These are phyloP conservation scores for Phytophthora sp. DNA, from an alignment of 352 stramenopile genomes.

Conservation along the genomic window DNA sequence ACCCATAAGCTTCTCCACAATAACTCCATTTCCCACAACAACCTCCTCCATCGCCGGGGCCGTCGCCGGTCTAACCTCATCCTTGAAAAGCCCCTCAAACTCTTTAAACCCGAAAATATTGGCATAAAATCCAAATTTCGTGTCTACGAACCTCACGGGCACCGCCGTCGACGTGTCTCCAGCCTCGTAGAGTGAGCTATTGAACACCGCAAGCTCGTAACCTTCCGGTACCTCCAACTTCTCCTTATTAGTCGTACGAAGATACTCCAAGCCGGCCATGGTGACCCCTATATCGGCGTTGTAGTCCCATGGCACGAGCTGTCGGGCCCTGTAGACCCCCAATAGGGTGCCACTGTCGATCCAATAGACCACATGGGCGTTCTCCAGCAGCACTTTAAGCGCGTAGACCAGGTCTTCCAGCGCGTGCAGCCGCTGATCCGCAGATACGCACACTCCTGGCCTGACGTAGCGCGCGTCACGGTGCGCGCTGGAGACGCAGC, in stretches of 20 bases:
- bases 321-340: conserved; percentile 50
- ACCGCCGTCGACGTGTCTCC: conserved; percentile 37
- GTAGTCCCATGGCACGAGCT: conserved; percentile 59
- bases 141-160: conserved; percentile 54
- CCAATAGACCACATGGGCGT: conserved; percentile 50
- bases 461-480: conserved; percentile 50
- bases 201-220: conserved; percentile 51
- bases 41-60: conserved; percentile 20
- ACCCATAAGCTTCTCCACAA: conserved; percentile 41
- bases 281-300: conserved; percentile 56
- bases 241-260: conserved; percentile 24
- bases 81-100: conserved; percentile 40
- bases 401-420: conserved; percentile 50
- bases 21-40: conserved; percentile 32
- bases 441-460: conserved; percentile 40
- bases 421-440: conserved; percentile 36
- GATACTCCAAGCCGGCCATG: conserved; percentile 22
- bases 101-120: conserved; percentile 57
- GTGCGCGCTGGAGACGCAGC: conserved; percentile 42
- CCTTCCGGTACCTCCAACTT: conserved; percentile 37
- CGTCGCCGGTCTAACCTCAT: conserved; percentile 26
- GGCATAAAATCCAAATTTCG: conserved; percentile 55
- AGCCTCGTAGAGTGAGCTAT: conserved; percentile 44
- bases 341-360: conserved; percentile 63
- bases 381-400: conserved; percentile 45